Evolutionary conservation across 164 flowering plant species (phyloP).

Genomic region (Amborella trichopoda): DNA sequence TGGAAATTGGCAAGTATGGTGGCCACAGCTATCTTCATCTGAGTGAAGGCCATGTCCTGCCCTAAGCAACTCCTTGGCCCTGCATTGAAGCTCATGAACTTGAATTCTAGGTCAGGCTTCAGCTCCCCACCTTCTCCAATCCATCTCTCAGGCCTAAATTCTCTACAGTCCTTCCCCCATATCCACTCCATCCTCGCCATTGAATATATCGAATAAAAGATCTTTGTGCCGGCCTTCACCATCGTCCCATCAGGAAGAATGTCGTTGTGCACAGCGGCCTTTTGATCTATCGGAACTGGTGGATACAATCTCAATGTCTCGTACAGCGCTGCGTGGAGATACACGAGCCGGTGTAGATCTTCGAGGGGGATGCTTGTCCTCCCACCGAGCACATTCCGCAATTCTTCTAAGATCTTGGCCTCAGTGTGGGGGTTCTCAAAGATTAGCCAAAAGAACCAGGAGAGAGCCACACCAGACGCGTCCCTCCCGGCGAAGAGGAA

Average conservation of each 20-base stretch:
- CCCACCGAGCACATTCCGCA: slow-evolving; percentile 2
- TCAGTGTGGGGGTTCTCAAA: slow-evolving; percentile 17
- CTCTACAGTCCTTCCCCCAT: slow-evolving; percentile 43
- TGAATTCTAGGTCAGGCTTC: slow-evolving; percentile 16
- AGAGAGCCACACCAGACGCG: slow-evolving; percentile 20
- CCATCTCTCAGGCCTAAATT: slow-evolving; percentile 53
- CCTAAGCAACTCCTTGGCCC: slow-evolving; percentile 44
- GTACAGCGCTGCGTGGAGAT: slow-evolving; percentile 29
- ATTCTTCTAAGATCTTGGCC: slow-evolving; percentile 18
- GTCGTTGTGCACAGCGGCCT: slow-evolving; percentile 9
- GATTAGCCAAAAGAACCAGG: slow-evolving; percentile 31
- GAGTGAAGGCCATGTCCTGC: slow-evolving; percentile 20
- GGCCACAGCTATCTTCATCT: slow-evolving; percentile 29
- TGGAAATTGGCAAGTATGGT: slow-evolving; percentile 17
- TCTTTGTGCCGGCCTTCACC: slow-evolving; percentile 11
- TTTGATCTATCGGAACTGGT: slow-evolving; percentile 27
- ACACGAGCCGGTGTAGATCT: slow-evolving; percentile 12
- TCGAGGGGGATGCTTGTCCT: slow-evolving; percentile 2
- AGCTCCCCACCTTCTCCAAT: slow-evolving; percentile 15
- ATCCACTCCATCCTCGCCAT: slow-evolving; percentile 29
- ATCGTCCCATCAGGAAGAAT: slow-evolving; percentile 28
- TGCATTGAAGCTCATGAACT: slow-evolving; percentile 28
- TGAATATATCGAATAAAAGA: slow-evolving; percentile 14
- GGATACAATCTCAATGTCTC: slow-evolving; percentile 39
- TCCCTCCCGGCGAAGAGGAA: slow-evolving; percentile 24